Evolutionary conservation across 2,329 filamentous ascomycete genomes (phyloP).

Genomic region (Monosporascus sp.): DNA sequence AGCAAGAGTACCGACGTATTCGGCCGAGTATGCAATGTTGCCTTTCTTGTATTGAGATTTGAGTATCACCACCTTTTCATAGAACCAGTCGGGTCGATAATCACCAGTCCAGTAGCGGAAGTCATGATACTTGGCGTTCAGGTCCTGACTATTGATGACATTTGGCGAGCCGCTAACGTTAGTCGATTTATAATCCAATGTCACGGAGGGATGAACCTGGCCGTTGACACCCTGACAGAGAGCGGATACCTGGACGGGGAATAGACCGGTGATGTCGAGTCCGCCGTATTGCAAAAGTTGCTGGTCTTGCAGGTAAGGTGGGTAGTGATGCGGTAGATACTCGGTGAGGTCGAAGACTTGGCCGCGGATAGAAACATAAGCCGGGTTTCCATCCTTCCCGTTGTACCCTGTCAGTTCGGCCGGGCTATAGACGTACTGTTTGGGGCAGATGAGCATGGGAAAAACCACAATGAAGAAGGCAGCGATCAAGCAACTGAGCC

Average conservation of each 20-base stretch:
- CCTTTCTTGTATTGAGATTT: constrained; percentile 80
- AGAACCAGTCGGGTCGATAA: constrained; percentile 85
- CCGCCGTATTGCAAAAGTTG: constrained; percentile 77
- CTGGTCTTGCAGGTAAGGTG: constrained; percentile 55
- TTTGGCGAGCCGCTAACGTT: constrained; percentile 68
- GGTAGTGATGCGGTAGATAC: constrained; percentile 77
- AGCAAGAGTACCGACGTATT: constrained; percentile 70
- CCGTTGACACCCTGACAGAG: constrained; percentile 77
- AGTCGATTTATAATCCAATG: constrained; percentile 73
- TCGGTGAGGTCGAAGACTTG: constrained; percentile 77
- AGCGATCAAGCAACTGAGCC: constrained; percentile 72
- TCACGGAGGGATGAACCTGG: constrained; percentile 62
- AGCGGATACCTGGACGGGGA: constrained; percentile 90
- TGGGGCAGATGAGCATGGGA: constrained; percentile 84
- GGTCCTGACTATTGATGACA: constrained; percentile 61
- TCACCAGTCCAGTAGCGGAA: constrained; percentile 84
- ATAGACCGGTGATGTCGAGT: constrained; percentile 78
- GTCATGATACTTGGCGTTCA: constrained; percentile 81
- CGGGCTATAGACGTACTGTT: constrained; percentile 79
- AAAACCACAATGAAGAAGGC: constrained; percentile 90
- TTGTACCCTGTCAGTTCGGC: constrained; percentile 70
- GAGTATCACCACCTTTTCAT: constrained; percentile 76
- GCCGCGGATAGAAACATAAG: constrained; percentile 81
- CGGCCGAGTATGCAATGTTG: constrained; percentile 73
- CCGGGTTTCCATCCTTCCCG: constrained; percentile 59